Evolutionary conservation across 139 green algal species (phyloP), one percentile per base, ranked within the genome.

Genomic region (Haematococcus lacustris): DNA sequence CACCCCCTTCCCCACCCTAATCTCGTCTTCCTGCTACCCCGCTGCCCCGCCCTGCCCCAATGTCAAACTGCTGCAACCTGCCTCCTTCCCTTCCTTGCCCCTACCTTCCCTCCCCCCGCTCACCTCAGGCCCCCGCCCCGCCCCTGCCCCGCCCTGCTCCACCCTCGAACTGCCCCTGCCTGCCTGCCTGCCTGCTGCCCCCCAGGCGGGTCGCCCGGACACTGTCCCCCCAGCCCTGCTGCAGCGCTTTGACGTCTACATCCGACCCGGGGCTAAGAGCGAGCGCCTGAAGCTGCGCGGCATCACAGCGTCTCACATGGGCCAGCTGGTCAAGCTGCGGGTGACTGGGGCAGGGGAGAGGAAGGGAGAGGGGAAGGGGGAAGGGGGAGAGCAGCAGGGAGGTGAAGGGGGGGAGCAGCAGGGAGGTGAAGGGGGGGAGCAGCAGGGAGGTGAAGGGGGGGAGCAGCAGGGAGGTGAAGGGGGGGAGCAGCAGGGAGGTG

Each of bases 241-340:
- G 71, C 88, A 95, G 1, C 84, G 95, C 38, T 98, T 90, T 78
- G 90, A 98, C 72, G 84, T 98, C 13, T 85, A 91, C 61, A 74
- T 98, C 38, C 75, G 63, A 6, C 74, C 82, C 0, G 70, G 73
- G 28, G 73, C 32, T 53, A 87, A 88, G 67, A 76, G 75, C 39
- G 68, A 78, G 28, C 53, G 66, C 9, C 30, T 85, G 17, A 80
- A 76, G 32, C 64, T 98, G 73, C 82, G 94, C 2, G 71, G 80
- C 0, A 85, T 98, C 25, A 77, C 65, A 7, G 83, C 95, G 37
- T 50, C 73, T 51, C 77, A 93, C 68, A 88, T 98, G 40, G 94
- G 94, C n/a, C 75, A 82, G 13, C 87, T 98, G 28, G 93, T 98
- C 13, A 86, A 76, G 0, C 82, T 98, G 38, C 79, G 79, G 83